These are phyloP conservation scores for Pseudonitzschia delicatissima DNA, from an alignment of 108 stramenopile genomes.

Conservation along the genomic window DNA sequence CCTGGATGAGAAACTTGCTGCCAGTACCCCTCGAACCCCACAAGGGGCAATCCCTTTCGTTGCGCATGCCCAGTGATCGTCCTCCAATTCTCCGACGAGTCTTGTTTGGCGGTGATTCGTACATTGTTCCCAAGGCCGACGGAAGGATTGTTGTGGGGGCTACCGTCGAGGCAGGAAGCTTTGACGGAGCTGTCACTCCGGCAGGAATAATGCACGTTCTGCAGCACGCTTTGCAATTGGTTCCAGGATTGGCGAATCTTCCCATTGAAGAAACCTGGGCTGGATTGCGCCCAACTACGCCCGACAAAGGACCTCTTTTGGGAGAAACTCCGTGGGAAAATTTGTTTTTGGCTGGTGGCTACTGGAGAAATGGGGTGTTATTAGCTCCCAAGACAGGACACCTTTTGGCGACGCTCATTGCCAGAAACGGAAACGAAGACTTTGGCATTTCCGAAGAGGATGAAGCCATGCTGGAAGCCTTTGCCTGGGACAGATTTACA, in stretches of 20 bases:
- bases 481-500: conserved; percentile 84
- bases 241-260: conserved; percentile 73
- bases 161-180: conserved; percentile 86
- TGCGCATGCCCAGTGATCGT: conserved; percentile 66
- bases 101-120: conserved; percentile 88
- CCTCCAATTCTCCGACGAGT: conserved; percentile 73
- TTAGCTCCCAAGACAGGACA: conserved; percentile 88
- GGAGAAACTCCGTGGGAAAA: conserved; percentile 83
- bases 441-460: conserved; percentile 40
- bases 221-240: conserved; percentile 58
- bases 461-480: conserved; percentile 53
- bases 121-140: conserved; percentile 94
- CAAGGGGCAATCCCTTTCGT: conserved; percentile 88
- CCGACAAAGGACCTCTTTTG: conserved; percentile 89
- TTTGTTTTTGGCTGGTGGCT: conserved; percentile 87
- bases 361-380: conserved; percentile 94
- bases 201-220: conserved; percentile 77
- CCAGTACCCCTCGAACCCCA: conserved; percentile 89
- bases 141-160: conserved; percentile 89
- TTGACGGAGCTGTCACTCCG: conserved; percentile 74
- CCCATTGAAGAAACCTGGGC: conserved; percentile 92
- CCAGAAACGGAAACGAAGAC: conserved; percentile 31
- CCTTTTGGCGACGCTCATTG: conserved; percentile 45
- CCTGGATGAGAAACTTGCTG: conserved; percentile 91
- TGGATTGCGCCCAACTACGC: conserved; percentile 90